Base-by-base conservation (phyloP, 1,284 basidiomycete genomes). In the Puccinia triticina region DNA sequence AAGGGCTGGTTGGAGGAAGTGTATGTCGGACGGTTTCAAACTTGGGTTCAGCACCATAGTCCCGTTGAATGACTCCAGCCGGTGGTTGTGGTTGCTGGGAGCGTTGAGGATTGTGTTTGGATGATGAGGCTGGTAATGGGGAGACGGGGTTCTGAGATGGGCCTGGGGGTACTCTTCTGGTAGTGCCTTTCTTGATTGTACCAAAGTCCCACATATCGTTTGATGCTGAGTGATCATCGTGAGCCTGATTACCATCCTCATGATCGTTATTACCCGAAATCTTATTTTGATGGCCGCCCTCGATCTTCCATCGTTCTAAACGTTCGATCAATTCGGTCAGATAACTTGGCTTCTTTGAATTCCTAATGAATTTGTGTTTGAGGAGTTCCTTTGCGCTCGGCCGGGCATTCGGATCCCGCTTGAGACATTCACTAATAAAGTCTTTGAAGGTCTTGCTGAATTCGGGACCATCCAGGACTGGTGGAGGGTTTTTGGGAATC, bases 201-300 rank as follows among this genome's bases (percentile, higher is more conserved):
- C 94, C 93, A 89, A 97, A 98, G 87, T 97, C 95, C 95, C 95
- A 98, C 37, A 96, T 88, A 84, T 95, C 94, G 83, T 96, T 94
- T 10, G 90, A 89, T 83, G 94, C 93, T 78, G 88, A 89, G 34
- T 88, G 86, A 61, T 93, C 92, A 76, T 91, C 90, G 29, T 89
- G 88, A 48, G 84, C 85, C 0, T 87, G 88, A 67, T 90, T 89
- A 82, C 90, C 89, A 78, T 92, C 92, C 71, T 92, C 92, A 83
- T 94, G 93, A 76, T 92, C 92, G 10, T 89, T 88, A 73, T 91
- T 90, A 18, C 93, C 94, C n/a, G 50, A 55, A 29, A 73, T 64
- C n/a, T 69, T 71, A 72, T 55, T 72, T 48, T 77, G 78, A 37
- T 74, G 57, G 16, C 77, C 82, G 21, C 94, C 86, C 94, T 94